These are phyloP conservation scores for Grammothele lineata DNA, from an alignment of 768 basidiomycete species.

Conservation along the genomic window DNA sequence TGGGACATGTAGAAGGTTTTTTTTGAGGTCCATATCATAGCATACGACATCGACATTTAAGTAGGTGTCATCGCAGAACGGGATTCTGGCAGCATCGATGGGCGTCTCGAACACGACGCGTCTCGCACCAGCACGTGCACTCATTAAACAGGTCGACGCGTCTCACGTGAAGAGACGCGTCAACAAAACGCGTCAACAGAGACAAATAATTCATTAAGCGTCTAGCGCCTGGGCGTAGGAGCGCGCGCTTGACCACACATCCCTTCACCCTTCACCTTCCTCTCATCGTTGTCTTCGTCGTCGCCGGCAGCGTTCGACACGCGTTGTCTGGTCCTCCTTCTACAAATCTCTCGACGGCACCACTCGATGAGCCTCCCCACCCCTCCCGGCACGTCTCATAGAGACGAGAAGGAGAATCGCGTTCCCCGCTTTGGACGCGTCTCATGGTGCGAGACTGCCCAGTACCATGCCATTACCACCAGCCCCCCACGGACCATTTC, in stretches of 20 bases:
- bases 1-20: no score
- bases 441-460: conserved; percentile 15
- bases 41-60: no score
- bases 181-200: conserved; percentile 18
- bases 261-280: conserved; percentile 5
- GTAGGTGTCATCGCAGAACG: no score
- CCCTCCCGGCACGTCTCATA: conserved; percentile 21
- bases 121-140: no score
- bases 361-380: conserved; percentile 20
- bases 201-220: conserved; percentile 13
- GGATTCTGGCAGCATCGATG: no score
- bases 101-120: no score
- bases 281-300: conserved; percentile 1
- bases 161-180: conserved; percentile 11
- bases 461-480: conserved; percentile 16
- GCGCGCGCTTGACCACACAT: conserved; percentile 1
- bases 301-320: background rate
- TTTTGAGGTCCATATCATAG: no score
- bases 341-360: background rate
- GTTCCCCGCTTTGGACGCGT: conserved; percentile 17
- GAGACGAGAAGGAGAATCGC: conserved; percentile 21
- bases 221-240: conserved; percentile 1
- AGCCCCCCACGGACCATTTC: conserved; percentile 12
- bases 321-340: background rate
- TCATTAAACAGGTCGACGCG: background rate